phyloP scores from a whole-genome alignment of 257 asterid genomes.

The Solanum pennellii region DNA sequence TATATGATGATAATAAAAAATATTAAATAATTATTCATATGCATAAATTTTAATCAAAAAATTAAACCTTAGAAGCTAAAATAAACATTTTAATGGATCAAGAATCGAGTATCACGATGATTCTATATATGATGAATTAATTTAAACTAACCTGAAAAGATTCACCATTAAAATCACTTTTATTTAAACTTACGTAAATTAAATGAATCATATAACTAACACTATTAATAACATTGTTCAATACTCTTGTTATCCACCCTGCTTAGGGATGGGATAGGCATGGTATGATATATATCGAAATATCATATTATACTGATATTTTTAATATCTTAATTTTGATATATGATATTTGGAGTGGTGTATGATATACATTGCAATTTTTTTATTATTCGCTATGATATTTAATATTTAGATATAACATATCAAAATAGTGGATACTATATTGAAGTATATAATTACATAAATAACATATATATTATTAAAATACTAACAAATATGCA shows the following conservation, averaged over 20 bases:
- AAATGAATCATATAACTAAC: background rate
- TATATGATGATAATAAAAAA: background rate
- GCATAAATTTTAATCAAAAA: background rate
- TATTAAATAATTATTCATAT: background rate
- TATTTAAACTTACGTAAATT: no score
- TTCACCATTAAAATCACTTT: background rate
- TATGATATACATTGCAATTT: rapidly evolving
- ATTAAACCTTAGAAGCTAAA: background rate
- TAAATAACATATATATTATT: background rate
- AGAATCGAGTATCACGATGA: background rate
- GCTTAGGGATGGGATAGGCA: background rate
- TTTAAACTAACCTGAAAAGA: background rate
- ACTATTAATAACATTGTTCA: background rate
- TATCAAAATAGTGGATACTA: no score
- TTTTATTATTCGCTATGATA: no score
- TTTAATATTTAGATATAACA: no score
- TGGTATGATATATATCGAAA: background rate
- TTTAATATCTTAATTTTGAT: no score
- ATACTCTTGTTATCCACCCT: background rate
- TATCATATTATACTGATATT: no score
- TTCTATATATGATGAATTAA: no score
- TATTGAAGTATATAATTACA: no score
- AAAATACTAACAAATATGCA: background rate
- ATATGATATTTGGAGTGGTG: background rate
- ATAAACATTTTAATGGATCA: no score